Percentiles rank a stretch among this genome's conserved stretches.
These are phyloP conservation scores for Rhynchosporium secalis DNA, from an alignment of 2,329 filamentous ascomycete species.

Conservation along the genomic window DNA sequence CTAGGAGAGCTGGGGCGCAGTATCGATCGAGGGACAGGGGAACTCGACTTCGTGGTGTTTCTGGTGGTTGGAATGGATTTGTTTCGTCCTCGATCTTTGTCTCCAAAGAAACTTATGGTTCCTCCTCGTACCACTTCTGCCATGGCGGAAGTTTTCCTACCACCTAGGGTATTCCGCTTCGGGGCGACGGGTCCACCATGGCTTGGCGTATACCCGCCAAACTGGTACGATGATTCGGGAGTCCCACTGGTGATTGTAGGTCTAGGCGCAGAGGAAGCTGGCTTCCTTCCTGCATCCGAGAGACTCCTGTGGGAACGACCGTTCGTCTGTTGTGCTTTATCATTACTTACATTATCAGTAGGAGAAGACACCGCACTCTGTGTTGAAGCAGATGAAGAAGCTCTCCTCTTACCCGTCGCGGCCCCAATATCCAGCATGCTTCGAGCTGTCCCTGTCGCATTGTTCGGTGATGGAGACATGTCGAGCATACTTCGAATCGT, in stretches of 20 bases:
- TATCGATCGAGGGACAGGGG: slow-evolving; percentile 36
- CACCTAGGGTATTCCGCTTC: slow-evolving; percentile 53
- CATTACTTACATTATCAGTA: slow-evolving; percentile 41
- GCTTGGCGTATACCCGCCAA: slow-evolving; percentile 57
- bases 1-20: slow-evolving; percentile 36
- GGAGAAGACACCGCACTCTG: slow-evolving; percentile 52
- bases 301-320: slow-evolving; percentile 46
- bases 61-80: slow-evolving; percentile 31
- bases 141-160: slow-evolving; percentile 48
- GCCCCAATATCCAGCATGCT: slow-evolving; percentile 41
- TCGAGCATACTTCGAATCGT: slow-evolving; percentile 69
- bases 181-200: slow-evolving; percentile 46
- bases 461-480: slow-evolving; percentile 30
- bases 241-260: slow-evolving; percentile 40
- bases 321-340: slow-evolving; percentile 38
- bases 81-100: slow-evolving; percentile 32
- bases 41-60: slow-evolving; percentile 34
- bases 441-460: slow-evolving; percentile 12
- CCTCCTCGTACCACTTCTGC: slow-evolving; percentile 55
- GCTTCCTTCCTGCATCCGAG: slow-evolving; percentile 54
- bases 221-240: slow-evolving; percentile 58
- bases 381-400: slow-evolving; percentile 40
- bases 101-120: slow-evolving; percentile 49
- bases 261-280: slow-evolving; percentile 49
- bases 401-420: neutral